Evolutionary conservation across 2,329 filamentous ascomycete genomes (phyloP).

Genomic region (Ceratocystis huliohia): DNA sequence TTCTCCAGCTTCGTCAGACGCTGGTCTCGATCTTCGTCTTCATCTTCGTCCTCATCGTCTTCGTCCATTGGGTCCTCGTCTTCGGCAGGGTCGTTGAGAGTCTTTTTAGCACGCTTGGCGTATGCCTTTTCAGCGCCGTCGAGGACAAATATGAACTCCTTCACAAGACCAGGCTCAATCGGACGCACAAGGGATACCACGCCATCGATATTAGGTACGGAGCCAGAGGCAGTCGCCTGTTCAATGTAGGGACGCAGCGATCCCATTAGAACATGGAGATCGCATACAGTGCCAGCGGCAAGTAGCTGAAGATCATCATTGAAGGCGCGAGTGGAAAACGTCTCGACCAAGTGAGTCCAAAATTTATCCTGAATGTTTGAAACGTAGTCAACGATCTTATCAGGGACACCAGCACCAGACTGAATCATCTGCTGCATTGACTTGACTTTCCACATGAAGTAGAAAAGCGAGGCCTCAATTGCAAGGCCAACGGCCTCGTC

Average conservation of each 20-base stretch:
- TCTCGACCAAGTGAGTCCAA: slow-evolving; percentile 51
- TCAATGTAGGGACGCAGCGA: slow-evolving; percentile 49
- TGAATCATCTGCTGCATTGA: slow-evolving; percentile 43
- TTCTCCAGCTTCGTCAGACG: slow-evolving; percentile 38
- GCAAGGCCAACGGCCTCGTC: slow-evolving; percentile 65
- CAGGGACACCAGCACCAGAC: slow-evolving; percentile 42
- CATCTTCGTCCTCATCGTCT: slow-evolving; percentile 42
- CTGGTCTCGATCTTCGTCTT: slow-evolving; percentile 41
- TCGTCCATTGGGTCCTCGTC: slow-evolving; percentile 62
- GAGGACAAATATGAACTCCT: slow-evolving; percentile 65
- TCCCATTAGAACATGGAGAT: slow-evolving; percentile 69
- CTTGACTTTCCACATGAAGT: slow-evolving; percentile 88
- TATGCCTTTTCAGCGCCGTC: slow-evolving; percentile 62
- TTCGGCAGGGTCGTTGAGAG: slow-evolving; percentile 51
- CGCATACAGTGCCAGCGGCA: slow-evolving; percentile 64
- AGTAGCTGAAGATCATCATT: slow-evolving; percentile 69
- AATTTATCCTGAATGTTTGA: slow-evolving; percentile 44
- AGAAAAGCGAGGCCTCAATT: slow-evolving; percentile 66
- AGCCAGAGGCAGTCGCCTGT: slow-evolving; percentile 29
- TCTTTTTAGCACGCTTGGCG: slow-evolving; percentile 55
- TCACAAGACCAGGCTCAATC: slow-evolving; percentile 48
- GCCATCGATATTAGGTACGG: slow-evolving; percentile 25
- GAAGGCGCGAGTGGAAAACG: slow-evolving; percentile 52
- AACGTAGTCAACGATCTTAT: slow-evolving; percentile 48
- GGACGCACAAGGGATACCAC: slow-evolving; percentile 53